Conservation (phyloP, 495 filamentous ascomycete species). For the Penicillium waksmanii region DNA sequence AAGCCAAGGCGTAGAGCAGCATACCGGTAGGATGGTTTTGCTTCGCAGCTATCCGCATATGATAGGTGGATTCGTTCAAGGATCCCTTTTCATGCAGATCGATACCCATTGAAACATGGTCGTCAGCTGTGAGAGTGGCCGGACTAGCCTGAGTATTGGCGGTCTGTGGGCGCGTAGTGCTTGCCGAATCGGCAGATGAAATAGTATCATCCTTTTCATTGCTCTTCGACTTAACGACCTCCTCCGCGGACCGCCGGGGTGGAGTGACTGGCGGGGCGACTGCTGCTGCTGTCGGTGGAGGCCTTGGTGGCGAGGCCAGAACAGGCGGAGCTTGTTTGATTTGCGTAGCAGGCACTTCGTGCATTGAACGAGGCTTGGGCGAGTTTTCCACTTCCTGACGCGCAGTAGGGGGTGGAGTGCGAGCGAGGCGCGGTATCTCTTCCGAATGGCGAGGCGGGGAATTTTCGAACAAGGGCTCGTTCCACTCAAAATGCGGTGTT, state of each 20-base stretch:
- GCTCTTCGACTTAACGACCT: conserved; percentile 39
- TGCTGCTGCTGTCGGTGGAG: conserved; percentile 11
- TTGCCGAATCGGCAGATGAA: conserved; percentile 66
- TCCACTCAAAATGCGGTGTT: conserved; percentile 63
- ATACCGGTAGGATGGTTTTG: conserved; percentile 87
- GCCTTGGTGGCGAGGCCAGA: conserved; percentile 13
- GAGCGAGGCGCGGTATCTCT: conserved; percentile 38
- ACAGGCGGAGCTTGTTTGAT: conserved; percentile 21
- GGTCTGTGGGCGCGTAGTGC: conserved; percentile 63
- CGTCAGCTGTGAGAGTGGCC: conserved; percentile 70
- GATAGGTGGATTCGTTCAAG: conserved; percentile 90
- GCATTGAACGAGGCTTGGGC: conserved; percentile 42
- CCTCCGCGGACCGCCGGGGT: conserved; percentile 53
- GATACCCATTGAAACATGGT: conserved; percentile 87
- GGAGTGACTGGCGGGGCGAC: conserved; percentile 33
- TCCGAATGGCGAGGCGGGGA: conserved; percentile 50
- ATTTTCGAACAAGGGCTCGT: conserved; percentile 57
- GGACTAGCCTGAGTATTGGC: conserved; percentile 45
- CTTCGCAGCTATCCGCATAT: conserved; percentile 86
- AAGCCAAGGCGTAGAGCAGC: conserved; percentile 93
- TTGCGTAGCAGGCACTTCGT: conserved; percentile 33
- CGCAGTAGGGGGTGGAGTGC: conserved; percentile 41
- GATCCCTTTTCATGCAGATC: conserved; percentile 84
- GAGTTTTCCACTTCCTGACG: conserved; percentile 26
- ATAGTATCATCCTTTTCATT: conserved; percentile 53